Evolutionary conservation across 495 filamentous ascomycete species (phyloP).

Genomic region (Penicillium cataractarum): DNA sequence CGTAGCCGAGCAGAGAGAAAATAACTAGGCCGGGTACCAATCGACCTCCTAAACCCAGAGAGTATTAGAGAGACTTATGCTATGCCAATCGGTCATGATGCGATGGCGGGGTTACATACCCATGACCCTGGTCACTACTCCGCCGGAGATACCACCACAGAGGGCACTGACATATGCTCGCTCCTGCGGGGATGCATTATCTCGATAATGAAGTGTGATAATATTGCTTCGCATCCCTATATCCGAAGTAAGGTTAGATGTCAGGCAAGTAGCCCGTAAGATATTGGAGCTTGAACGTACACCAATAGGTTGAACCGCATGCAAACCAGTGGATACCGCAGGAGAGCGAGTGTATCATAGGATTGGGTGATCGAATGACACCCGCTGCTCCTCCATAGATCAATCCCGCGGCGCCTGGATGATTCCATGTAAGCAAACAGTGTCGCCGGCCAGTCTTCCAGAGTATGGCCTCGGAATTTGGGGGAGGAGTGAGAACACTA

Average conservation of each 20-base stretch:
- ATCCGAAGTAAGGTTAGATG: conserved; percentile 13
- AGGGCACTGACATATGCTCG: conserved; percentile 64
- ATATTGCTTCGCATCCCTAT: conserved; percentile 48
- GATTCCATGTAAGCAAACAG: background rate
- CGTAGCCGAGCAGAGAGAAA: conserved; percentile 63
- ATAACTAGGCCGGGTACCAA: conserved; percentile 64
- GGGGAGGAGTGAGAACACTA: conserved; percentile 30
- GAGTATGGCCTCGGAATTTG: background rate
- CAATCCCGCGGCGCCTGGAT: conserved; percentile 68
- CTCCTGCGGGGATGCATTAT: conserved; percentile 56
- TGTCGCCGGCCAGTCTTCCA: background rate
- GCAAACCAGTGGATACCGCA: conserved; percentile 79
- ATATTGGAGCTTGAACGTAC: conserved; percentile 47
- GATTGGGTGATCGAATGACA: conserved; percentile 66
- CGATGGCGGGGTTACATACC: conserved; percentile 48
- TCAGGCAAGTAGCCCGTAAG: conserved; percentile 5
- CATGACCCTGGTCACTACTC: conserved; percentile 60
- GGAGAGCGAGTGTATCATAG: conserved; percentile 69
- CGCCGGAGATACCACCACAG: conserved; percentile 73
- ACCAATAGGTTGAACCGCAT: conserved; percentile 76
- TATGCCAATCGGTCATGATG: background rate
- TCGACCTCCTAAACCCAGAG: conserved; percentile 39
- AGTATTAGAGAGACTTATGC: background rate
- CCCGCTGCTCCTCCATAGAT: conserved; percentile 70
- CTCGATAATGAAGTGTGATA: conserved; percentile 44